Conservation (phyloP, 2,329 filamentous ascomycete genomes). For the Colletotrichum aenigma region DNA sequence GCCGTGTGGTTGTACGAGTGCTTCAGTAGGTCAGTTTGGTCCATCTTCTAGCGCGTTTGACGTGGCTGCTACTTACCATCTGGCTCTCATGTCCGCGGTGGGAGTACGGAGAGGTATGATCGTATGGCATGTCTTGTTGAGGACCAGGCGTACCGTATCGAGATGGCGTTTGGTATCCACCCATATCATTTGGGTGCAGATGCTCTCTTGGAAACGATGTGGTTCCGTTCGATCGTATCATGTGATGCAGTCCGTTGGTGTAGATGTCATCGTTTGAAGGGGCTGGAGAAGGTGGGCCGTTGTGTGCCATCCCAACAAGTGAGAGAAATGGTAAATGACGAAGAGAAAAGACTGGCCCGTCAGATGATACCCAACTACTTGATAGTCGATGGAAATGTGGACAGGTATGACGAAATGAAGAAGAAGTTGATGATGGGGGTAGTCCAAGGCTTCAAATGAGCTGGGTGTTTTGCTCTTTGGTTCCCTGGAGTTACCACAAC, state of each 20-base stretch:
- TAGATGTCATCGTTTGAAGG: conserved; percentile 41
- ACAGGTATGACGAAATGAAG: background rate
- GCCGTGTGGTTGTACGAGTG: conserved; percentile 5
- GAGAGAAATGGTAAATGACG: background rate
- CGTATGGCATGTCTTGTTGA: conserved; percentile 29
- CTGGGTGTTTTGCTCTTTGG: background rate
- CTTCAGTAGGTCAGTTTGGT: background rate
- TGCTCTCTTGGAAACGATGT: conserved; percentile 28
- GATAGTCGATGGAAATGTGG: background rate
- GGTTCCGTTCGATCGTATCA: conserved; percentile 48
- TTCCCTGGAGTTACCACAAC: background rate
- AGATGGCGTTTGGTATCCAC: conserved; percentile 37
- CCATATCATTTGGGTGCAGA: conserved; percentile 30
- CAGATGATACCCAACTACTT: background rate
- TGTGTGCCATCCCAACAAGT: conserved; percentile 37
- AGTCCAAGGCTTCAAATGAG: background rate
- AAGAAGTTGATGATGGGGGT: background rate
- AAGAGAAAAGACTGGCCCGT: background rate
- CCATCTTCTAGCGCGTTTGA: background rate
- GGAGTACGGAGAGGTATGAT: conserved; percentile 32
- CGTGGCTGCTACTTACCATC: background rate
- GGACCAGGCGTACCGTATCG: conserved; percentile 43
- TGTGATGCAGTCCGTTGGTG: conserved; percentile 45
- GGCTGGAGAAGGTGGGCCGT: conserved; percentile 49
- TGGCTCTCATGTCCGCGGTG: conserved; percentile 22